These are phyloP conservation scores for Rossbeevera mucosa DNA, from an alignment of 768 basidiomycete genomes.

Conservation along the genomic window DNA sequence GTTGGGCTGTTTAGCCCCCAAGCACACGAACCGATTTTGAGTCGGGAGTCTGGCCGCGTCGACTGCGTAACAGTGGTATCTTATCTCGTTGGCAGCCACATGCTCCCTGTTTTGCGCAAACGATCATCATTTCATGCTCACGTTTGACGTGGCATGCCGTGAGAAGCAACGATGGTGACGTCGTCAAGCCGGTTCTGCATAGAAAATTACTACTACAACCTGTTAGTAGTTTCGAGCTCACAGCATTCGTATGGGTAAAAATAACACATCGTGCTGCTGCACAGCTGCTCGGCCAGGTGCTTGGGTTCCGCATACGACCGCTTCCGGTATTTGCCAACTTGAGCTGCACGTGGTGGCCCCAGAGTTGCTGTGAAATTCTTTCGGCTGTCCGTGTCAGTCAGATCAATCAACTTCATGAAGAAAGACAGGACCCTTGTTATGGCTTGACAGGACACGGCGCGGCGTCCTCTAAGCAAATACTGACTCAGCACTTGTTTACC, in stretches of 20 bases:
- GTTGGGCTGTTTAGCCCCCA: neutral
- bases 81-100: slow-evolving; percentile 7
- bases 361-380: slow-evolving; percentile 4
- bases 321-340: neutral
- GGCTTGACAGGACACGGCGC: slow-evolving; percentile 1
- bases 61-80: slow-evolving; percentile 1
- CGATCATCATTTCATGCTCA: neutral
- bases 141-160: slow-evolving; percentile 1
- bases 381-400: neutral
- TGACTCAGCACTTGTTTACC: neutral
- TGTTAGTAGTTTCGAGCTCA: neutral
- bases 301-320: neutral
- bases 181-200: neutral
- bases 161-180: neutral
- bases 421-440: slow-evolving; percentile 9
- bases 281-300: neutral
- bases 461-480: slow-evolving; percentile 1
- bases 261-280: too few species aligned
- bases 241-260: neutral
- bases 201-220: neutral
- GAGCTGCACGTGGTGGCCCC: neutral
- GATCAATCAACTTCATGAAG: neutral
- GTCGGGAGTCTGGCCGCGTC: neutral
- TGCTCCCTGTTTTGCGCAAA: neutral
- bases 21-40: neutral